Evolutionary conservation across 805 yeast species (phyloP).

Genomic region (Zygosaccharomyces gambellarensis): DNA sequence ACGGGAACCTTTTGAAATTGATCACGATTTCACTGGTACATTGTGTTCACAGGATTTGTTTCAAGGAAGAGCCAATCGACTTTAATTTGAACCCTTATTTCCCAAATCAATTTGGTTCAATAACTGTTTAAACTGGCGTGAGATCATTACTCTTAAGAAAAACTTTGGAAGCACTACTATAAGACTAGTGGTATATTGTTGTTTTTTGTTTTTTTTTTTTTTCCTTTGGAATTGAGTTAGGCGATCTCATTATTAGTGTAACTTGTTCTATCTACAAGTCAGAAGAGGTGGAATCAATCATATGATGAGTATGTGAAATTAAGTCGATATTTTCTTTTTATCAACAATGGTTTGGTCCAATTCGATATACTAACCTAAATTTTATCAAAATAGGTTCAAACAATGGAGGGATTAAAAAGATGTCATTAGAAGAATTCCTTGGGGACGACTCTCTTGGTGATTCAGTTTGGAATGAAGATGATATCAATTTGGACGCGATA

Average conservation of each 20-base stretch:
- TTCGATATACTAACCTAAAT: slow-evolving; percentile 3
- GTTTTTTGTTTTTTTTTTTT: not conserved
- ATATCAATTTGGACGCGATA: slow-evolving; percentile 33
- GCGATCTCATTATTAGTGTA: not conserved
- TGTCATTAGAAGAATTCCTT: slow-evolving; percentile 44
- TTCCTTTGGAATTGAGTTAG: not conserved
- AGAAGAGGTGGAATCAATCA: slow-evolving; percentile 5
- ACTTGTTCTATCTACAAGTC: not conserved
- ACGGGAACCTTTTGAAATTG: not conserved
- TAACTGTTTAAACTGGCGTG: too few relatives aligned
- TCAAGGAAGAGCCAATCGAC: too few relatives aligned
- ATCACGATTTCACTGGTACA: too few relatives aligned
- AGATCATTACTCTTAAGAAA: too few relatives aligned
- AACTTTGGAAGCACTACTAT: too few relatives aligned
- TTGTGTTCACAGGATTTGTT: too few relatives aligned
- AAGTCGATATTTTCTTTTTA: not conserved
- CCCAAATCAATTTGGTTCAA: too few relatives aligned
- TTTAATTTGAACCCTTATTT: too few relatives aligned
- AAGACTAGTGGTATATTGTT: too few relatives aligned
- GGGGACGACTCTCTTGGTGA: slow-evolving; percentile 40
- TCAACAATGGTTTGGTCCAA: not conserved
- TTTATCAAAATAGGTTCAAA: slow-evolving; percentile 8
- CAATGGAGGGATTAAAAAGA: slow-evolving; percentile 36
- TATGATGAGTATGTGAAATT: slow-evolving; percentile 7
- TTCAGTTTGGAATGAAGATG: slow-evolving; percentile 35